These are phyloP conservation scores for Pyrenula massariospora DNA, from an alignment of 495 filamentous ascomycete genomes.

Conservation along the genomic window DNA sequence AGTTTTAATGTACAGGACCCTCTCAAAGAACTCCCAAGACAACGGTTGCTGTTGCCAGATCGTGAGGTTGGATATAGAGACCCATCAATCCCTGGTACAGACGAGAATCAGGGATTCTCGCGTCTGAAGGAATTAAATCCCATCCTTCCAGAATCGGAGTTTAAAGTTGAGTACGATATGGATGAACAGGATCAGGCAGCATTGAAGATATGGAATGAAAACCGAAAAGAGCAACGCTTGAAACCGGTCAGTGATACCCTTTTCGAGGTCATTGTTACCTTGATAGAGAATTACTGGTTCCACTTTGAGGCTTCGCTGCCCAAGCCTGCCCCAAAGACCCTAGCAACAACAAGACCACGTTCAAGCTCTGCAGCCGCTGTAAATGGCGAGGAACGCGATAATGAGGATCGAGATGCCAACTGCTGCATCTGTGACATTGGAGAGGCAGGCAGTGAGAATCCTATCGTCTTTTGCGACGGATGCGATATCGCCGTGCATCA, in stretches of 20 bases:
- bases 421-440: conserved; percentile 97
- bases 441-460: conserved; percentile 98
- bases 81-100: neutral
- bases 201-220: conserved; percentile 72
- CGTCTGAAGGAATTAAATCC: neutral
- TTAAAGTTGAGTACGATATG: conserved; percentile 93
- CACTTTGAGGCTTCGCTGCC: conserved; percentile 91
- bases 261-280: conserved; percentile 96
- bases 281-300: conserved; percentile 98
- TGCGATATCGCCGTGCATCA: conserved; percentile 97
- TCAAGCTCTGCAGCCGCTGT: conserved; percentile 88
- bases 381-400: conserved; percentile 71
- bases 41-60: neutral
- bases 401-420: conserved; percentile 93
- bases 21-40: neutral
- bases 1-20: conserved; percentile 45
- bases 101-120: neutral
- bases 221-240: conserved; percentile 57
- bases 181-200: conserved; percentile 98
- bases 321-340: conserved; percentile 89
- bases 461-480: conserved; percentile 98
- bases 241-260: conserved; percentile 81
- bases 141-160: neutral
- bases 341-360: conserved; percentile 77
- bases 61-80: neutral